Percentiles rank a stretch among this genome's conserved stretches.
These are phyloP conservation scores for Plasmodium reichenowi DNA, from an alignment of 169 alveolate genomes.

Conservation along the genomic window DNA sequence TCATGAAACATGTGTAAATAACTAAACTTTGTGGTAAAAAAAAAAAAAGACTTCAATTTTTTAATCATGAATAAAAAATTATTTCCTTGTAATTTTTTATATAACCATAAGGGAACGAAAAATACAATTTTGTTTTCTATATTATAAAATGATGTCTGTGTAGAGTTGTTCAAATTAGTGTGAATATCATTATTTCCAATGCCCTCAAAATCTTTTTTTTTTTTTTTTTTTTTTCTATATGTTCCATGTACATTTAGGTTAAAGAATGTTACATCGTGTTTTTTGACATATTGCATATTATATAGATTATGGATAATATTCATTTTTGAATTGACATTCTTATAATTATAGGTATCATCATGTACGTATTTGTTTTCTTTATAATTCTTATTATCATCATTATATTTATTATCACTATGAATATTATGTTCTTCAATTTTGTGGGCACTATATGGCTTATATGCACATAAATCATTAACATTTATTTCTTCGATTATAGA, in stretches of 20 bases:
- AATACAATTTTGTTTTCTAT: conserved; percentile 44
- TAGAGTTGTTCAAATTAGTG: no score
- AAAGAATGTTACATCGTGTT: no score
- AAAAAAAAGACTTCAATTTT: conserved; percentile 58
- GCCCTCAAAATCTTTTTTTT: no score
- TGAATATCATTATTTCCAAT: no score
- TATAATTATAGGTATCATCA: conserved; percentile 5
- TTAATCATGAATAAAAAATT: conserved; percentile 44
- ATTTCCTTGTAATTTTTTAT: conserved; percentile 55
- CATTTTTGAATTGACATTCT: conserved; percentile 2
- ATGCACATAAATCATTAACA: no score
- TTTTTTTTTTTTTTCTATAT: no score
- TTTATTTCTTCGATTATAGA: no score
- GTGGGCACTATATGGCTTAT: no score
- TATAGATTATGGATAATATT: no score
- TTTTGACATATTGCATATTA: no score
- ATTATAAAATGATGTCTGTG: neutral
- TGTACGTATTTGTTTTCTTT: conserved; percentile 28
- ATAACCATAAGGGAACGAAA: conserved; percentile 64
- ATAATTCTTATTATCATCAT: neutral
- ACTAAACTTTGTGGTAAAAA: conserved; percentile 50
- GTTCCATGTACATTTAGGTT: no score
- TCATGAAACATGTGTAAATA: conserved; percentile 65
- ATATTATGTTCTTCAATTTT: no score
- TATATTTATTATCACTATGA: neutral